Conservation (phyloP, 192 early-diverging fungal species). For the Linnemannia schmuckeri region DNA sequence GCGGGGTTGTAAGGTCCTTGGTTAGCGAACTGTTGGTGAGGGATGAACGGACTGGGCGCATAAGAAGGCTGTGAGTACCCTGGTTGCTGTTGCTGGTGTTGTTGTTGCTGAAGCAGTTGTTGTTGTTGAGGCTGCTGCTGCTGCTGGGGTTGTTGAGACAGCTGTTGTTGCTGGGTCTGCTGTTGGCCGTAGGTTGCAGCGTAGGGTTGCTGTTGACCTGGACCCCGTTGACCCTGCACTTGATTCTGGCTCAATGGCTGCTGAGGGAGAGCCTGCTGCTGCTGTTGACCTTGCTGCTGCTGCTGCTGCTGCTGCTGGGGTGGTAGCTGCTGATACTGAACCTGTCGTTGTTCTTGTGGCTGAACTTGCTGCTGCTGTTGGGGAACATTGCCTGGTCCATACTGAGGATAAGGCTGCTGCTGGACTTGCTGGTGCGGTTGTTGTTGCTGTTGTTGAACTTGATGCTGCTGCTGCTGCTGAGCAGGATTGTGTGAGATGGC, state of each 20-base stretch:
- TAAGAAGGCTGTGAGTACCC: constrained; percentile 24
- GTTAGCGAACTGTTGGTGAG: constrained; percentile 11
- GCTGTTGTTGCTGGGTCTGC: constrained; percentile 5
- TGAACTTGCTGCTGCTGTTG: background rate
- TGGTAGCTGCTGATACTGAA: constrained; percentile 12
- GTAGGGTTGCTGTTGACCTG: background rate
- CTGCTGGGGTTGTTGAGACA: too few species aligned
- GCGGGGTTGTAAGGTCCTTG: constrained; percentile 1
- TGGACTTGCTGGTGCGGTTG: background rate
- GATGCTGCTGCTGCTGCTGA: constrained; percentile 12
- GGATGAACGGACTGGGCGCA: constrained; percentile 10
- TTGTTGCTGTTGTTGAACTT: constrained; percentile 3
- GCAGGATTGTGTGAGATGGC: constrained; percentile 1
- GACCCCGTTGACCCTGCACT: constrained; percentile 1
- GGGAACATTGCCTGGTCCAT: background rate
- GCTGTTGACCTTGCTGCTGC: constrained; percentile 14
- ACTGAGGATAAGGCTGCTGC: background rate
- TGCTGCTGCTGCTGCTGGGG: constrained; percentile 23
- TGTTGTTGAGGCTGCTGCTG: background rate
- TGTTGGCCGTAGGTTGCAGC: constrained; percentile 1
- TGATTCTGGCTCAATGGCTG: constrained; percentile 1
- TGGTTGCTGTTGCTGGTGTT: constrained; percentile 26
- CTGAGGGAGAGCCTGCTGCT: constrained; percentile 4
- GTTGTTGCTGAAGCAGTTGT: background rate
- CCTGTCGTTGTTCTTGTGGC: background rate